A percentile compares a stretch with the other conserved stretches of the same genome.
Conservation (phyloP, 75 land plant species). For the Cupressus sempervirens region DNA sequence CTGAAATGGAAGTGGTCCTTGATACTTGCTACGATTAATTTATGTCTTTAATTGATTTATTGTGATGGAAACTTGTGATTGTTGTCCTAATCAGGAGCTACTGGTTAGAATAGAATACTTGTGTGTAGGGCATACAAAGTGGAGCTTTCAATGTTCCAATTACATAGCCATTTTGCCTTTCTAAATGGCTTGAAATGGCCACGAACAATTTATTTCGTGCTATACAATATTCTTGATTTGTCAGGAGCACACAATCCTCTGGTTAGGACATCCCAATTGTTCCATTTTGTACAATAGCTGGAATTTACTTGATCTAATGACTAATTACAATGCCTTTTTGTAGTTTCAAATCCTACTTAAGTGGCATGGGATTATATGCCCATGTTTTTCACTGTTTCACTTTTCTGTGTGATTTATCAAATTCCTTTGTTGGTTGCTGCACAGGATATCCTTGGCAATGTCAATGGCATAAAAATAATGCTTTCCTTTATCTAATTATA, state of each 20-base stretch:
- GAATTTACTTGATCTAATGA: background rate
- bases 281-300: background rate
- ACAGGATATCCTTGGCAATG: background rate
- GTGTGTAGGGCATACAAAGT: too few relatives aligned
- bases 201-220: background rate
- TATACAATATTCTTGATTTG: too few relatives aligned
- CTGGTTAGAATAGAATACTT: too few relatives aligned
- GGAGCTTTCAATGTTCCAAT: background rate
- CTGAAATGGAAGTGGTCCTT: too few relatives aligned
- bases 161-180: background rate
- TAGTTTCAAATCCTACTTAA: background rate
- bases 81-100: too few relatives aligned
- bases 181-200: background rate
- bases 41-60: background rate
- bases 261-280: background rate
- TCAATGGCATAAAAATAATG: background rate
- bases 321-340: background rate
- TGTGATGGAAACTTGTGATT: background rate
- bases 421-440: background rate
- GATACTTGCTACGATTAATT: too few relatives aligned
- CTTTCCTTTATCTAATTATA: background rate
- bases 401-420: background rate
- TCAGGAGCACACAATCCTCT: background rate
- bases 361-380: background rate
- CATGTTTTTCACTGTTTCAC: background rate